Base-by-base conservation (phyloP, 805 yeast species). In the Pichia cephalocereana region DNA sequence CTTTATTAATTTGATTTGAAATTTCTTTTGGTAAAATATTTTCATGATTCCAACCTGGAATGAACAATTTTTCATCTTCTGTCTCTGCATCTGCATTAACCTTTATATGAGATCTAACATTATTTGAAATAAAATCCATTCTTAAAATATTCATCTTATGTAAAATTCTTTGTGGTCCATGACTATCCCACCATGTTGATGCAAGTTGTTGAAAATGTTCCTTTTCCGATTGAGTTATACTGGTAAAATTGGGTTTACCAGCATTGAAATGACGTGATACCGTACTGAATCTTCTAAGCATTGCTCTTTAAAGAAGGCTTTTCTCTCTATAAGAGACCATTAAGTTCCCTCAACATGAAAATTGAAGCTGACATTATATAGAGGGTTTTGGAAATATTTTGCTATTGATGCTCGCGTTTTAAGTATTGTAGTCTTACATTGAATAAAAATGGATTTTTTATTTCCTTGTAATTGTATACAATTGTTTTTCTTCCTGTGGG, bases 141-240 rank as follows among this genome's bases (percentile, higher is more conserved):
- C 99, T 70, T 46, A 87, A 71, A 44, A 87, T 70, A 63, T 93
- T 93, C 99, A 93, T 91, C 67, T 89, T 86, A 67, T 93, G 98
- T 40, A 93, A 74, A 47, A 93, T 86, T 38, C 99, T 70, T 62
- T 93, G 98, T 1, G 97, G 84, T 0, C 99, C 99, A 54, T 81
- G 68, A 14, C 86, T 80, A 57, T 93, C 96, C 99, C 99, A 93
- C 99, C 99, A 93, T n/a, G 87, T 67, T n/a, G 83, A 72, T 1
- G 99, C 99, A 41, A 93, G 71, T 34, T 82, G 78, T 56, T 86
- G 80, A 66, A 93, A 93, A 65, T 93, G 98, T 10, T 75, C 66
- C 63, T 82, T 71, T 61, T 91, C 98, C 7, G 80, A 79, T 8
- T 67, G 68, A 0, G 80, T 74, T 6, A 80, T 72, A 6, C 76